phyloP scores from a whole-genome alignment of 306 rosid genomes.

The Medicago arabica region DNA sequence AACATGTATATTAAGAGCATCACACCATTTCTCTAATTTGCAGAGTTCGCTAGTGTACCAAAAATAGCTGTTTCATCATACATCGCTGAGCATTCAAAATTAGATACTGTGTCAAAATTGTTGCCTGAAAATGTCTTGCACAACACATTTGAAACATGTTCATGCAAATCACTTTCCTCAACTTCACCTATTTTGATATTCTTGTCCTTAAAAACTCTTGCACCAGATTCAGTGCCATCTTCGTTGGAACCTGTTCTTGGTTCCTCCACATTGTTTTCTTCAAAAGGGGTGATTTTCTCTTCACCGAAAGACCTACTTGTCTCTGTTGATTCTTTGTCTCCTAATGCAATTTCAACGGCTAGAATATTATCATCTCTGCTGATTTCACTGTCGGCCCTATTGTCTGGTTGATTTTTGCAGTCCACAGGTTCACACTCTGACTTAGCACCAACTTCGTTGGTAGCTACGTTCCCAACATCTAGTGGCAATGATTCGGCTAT shows the following conservation, averaged over 20 bases:
- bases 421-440: constrained; percentile 42
- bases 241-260: constrained; percentile 31
- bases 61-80: constrained; percentile 62
- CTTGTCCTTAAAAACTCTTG: constrained; percentile 37
- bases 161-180: constrained; percentile 60
- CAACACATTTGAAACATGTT: constrained; percentile 64
- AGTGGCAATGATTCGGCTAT: constrained; percentile 39
- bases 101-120: constrained; percentile 52
- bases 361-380: constrained; percentile 16
- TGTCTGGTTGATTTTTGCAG: constrained; percentile 38
- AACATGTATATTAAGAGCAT: constrained; percentile 18
- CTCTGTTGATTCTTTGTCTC: constrained; percentile 41
- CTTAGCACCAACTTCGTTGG: constrained; percentile 35
- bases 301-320: constrained; percentile 20
- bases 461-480: constrained; percentile 31
- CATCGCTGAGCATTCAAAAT: constrained; percentile 58
- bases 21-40: constrained; percentile 44
- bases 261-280: constrained; percentile 42
- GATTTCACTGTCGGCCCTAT: constrained; percentile 35
- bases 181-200: constrained; percentile 46
- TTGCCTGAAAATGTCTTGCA: constrained; percentile 56
- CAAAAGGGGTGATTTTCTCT: constrained; percentile 30
- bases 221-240: constrained; percentile 48
- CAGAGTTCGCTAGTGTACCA: constrained; percentile 52
- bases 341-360: constrained; percentile 37